Evolutionary conservation across 1,139 yeast genomes (phyloP).

Genomic region (Pichia cactophila): DNA sequence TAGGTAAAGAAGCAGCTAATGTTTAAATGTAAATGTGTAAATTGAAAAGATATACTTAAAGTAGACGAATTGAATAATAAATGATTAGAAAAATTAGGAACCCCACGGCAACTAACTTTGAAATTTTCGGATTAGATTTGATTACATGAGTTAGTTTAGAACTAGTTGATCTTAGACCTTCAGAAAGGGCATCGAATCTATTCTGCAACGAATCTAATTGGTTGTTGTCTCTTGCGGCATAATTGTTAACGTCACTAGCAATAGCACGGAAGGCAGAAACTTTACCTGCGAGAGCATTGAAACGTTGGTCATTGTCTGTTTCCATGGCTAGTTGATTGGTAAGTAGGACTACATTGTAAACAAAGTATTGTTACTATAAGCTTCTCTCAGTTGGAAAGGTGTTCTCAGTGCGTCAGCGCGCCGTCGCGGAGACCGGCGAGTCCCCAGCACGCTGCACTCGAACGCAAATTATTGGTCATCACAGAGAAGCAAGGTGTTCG

Average conservation of each 20-base stretch:
- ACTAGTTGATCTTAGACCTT: conserved; percentile 59
- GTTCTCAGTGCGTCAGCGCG: neutral
- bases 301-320: conserved; percentile 42
- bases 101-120: conserved; percentile 52
- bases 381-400: neutral
- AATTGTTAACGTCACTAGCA: conserved; percentile 56
- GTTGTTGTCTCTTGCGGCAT: conserved; percentile 48
- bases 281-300: conserved; percentile 54
- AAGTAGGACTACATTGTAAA: too few species aligned
- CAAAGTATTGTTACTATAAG: neutral
- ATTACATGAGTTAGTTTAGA: conserved; percentile 55
- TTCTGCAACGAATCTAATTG: conserved; percentile 51
- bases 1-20: conserved; percentile 73
- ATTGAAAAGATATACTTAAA: conserved; percentile 27
- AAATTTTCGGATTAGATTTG: conserved; percentile 47
- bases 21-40: conserved; percentile 16
- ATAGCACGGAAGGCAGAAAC: conserved; percentile 52
- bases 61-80: conserved; percentile 44
- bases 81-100: conserved; percentile 54
- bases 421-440: conserved; percentile 37
- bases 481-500: conserved; percentile 14
- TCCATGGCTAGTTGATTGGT: neutral
- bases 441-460: conserved; percentile 36
- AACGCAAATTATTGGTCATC: conserved; percentile 64
- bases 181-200: conserved; percentile 53